Percentiles rank a stretch among this genome's conserved stretches.
These are phyloP conservation scores for Penicillium parvum DNA, from an alignment of 495 filamentous ascomycete species.

Conservation along the genomic window DNA sequence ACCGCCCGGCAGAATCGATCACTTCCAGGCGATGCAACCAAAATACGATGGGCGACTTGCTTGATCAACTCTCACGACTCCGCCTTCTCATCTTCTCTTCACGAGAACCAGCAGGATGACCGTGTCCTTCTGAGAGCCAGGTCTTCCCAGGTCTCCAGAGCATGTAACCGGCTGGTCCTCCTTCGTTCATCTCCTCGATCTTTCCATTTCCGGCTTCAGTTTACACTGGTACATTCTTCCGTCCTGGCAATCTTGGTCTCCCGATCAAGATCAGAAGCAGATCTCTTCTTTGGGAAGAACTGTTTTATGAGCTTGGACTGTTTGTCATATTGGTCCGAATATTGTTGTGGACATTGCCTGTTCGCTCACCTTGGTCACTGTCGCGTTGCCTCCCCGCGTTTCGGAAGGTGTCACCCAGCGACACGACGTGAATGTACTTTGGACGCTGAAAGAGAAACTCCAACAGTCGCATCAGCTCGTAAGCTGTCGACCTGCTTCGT, in stretches of 20 bases:
- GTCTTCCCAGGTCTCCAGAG: slow-evolving; percentile 9
- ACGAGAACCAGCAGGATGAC: slow-evolving; percentile 5
- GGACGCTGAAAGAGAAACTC: background rate
- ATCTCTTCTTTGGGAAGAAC: slow-evolving; percentile 5
- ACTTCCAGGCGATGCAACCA: slow-evolving; percentile 20
- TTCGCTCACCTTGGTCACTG: slow-evolving; percentile 12
- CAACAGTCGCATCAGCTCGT: slow-evolving; percentile 6
- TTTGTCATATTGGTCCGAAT: background rate
- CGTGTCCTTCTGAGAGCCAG: slow-evolving; percentile 7
- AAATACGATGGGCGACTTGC: slow-evolving; percentile 16
- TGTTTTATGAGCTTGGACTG: background rate
- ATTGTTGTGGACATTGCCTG: too few relatives aligned
- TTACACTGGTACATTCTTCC: slow-evolving; percentile 33
- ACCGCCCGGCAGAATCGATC: slow-evolving; percentile 27
- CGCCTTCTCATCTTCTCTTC: background rate
- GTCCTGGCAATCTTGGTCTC: slow-evolving; percentile 8
- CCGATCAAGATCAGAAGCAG: slow-evolving; percentile 7
- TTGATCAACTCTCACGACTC: slow-evolving; percentile 3
- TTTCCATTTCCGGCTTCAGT: slow-evolving; percentile 23
- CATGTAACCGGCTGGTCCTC: slow-evolving; percentile 4
- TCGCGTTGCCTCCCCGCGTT: slow-evolving; percentile 29
- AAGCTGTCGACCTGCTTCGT: too few relatives aligned
- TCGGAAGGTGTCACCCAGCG: slow-evolving; percentile 6
- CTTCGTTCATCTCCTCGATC: slow-evolving; percentile 1
- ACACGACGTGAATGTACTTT: slow-evolving; percentile 6